Conservation (phyloP, 257 asterid genomes). For the Orobanche coerulescens region DNA sequence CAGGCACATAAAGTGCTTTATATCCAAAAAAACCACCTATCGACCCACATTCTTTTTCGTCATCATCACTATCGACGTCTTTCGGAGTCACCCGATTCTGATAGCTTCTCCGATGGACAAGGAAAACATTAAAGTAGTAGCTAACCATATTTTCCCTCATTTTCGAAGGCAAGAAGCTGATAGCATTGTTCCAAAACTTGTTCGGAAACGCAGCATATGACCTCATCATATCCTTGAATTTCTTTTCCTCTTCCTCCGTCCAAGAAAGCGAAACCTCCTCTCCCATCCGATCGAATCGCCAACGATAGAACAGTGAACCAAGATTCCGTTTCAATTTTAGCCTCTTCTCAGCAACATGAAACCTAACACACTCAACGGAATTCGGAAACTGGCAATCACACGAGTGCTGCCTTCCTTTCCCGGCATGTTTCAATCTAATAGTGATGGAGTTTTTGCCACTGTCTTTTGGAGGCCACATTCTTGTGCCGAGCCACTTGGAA, state of each 20-base stretch:
- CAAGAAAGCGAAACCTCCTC: slow-evolving; percentile 31
- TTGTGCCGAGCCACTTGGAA: slow-evolving; percentile 22
- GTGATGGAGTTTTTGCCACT: not conserved
- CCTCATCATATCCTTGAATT: slow-evolving; percentile 16
- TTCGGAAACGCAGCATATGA: not conserved
- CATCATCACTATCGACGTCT: slow-evolving; percentile 15
- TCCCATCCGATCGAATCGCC: slow-evolving; percentile 35
- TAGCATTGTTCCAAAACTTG: slow-evolving; percentile 12
- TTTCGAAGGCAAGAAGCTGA: not conserved
- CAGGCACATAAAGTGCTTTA: slow-evolving; percentile 33
- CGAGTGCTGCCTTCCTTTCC: slow-evolving; percentile 23
- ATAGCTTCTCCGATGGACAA: slow-evolving; percentile 14
- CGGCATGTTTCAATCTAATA: not conserved
- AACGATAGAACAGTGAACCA: slow-evolving; percentile 24
- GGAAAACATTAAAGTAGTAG: slow-evolving; percentile 23
- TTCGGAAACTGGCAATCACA: slow-evolving; percentile 22
- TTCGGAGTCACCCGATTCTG: slow-evolving; percentile 15
- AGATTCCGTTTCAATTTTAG: slow-evolving; percentile 13
- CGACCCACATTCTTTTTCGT: slow-evolving; percentile 38
- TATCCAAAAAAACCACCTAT: slow-evolving; percentile 59
- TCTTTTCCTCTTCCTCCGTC: slow-evolving; percentile 27
- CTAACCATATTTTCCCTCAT: slow-evolving; percentile 13
- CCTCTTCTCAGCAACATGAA: slow-evolving; percentile 18
- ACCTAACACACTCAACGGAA: slow-evolving; percentile 20
- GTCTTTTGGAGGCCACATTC: slow-evolving; percentile 19